These are phyloP conservation scores for Globisporangium radiosum DNA, from an alignment of 352 stramenopile species.

Conservation along the genomic window DNA sequence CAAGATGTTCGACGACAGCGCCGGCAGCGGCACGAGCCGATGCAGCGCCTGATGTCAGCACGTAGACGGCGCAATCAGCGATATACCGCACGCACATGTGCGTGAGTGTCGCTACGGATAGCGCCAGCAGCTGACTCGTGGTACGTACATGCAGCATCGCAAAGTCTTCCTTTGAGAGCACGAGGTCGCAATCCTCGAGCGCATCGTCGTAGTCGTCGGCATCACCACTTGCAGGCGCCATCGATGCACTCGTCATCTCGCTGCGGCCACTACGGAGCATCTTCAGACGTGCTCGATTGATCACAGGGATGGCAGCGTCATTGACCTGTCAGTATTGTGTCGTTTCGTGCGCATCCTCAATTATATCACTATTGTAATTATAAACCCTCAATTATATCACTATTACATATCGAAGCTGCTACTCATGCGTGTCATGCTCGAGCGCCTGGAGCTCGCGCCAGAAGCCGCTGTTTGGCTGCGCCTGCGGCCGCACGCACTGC, in stretches of 20 bases:
- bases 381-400: too few species aligned
- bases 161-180: slow-evolving; percentile 46
- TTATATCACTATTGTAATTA: not conserved
- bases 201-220: slow-evolving; percentile 7
- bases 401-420: not conserved
- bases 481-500: slow-evolving; percentile 40
- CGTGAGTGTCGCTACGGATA: not conserved
- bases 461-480: slow-evolving; percentile 65
- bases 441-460: slow-evolving; percentile 35
- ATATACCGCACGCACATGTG: not conserved
- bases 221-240: slow-evolving; percentile 8
- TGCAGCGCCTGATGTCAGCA: slow-evolving; percentile 26
- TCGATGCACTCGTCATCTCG: not conserved
- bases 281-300: too few species aligned
- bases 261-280: too few species aligned
- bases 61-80: not conserved
- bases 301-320: not conserved
- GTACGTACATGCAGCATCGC: slow-evolving; percentile 30
- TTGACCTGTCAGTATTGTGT: not conserved
- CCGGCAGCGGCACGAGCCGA: slow-evolving; percentile 43
- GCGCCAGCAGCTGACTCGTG: not conserved
- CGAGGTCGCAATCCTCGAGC: slow-evolving; percentile 26
- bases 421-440: slow-evolving; percentile 14
- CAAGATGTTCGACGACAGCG: slow-evolving; percentile 42
- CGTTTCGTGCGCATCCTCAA: too few species aligned